Evolutionary conservation across 345 rosid genomes (phyloP).

Genomic region (Gossypium anomalum): DNA sequence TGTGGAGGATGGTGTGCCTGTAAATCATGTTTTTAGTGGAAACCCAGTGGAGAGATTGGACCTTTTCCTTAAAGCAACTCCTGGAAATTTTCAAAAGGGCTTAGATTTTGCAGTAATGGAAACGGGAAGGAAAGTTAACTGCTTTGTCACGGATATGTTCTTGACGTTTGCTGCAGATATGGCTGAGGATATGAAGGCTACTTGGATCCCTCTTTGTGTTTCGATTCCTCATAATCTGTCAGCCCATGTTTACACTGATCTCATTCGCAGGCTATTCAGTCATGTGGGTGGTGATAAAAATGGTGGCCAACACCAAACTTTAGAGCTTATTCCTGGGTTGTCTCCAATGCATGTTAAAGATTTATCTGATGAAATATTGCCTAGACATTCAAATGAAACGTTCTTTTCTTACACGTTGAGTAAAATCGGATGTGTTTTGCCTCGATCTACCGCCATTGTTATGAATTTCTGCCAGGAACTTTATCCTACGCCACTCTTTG

Average conservation of each 20-base stretch:
- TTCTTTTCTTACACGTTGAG: conserved; percentile 34
- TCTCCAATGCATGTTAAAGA: conserved; percentile 35
- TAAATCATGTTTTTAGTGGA: conserved; percentile 12
- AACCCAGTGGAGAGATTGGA: conserved; percentile 39
- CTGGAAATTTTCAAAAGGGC: conserved; percentile 27
- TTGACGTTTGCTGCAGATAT: conserved; percentile 38
- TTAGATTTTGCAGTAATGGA: conserved; percentile 34
- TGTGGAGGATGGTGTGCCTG: conserved; percentile 21
- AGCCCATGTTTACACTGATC: conserved; percentile 39
- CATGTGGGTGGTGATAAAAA: neutral
- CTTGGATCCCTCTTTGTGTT: conserved; percentile 53
- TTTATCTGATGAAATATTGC: conserved; percentile 41
- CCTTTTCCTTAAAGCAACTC: conserved; percentile 39
- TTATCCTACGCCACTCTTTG: conserved; percentile 25
- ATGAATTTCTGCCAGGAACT: conserved; percentile 49
- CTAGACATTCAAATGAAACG: conserved; percentile 21
- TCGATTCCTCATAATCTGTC: conserved; percentile 39
- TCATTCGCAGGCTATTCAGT: conserved; percentile 22
- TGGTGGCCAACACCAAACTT: conserved; percentile 6
- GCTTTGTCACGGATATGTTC: conserved; percentile 40
- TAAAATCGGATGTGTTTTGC: conserved; percentile 32
- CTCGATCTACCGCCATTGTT: conserved; percentile 37
- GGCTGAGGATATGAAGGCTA: conserved; percentile 29
- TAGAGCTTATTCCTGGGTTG: conserved; percentile 46
- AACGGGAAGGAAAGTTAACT: conserved; percentile 33